Base-by-base conservation (phyloP, 2,329 filamentous ascomycete species). In the Cryphonectria parasitica region DNA sequence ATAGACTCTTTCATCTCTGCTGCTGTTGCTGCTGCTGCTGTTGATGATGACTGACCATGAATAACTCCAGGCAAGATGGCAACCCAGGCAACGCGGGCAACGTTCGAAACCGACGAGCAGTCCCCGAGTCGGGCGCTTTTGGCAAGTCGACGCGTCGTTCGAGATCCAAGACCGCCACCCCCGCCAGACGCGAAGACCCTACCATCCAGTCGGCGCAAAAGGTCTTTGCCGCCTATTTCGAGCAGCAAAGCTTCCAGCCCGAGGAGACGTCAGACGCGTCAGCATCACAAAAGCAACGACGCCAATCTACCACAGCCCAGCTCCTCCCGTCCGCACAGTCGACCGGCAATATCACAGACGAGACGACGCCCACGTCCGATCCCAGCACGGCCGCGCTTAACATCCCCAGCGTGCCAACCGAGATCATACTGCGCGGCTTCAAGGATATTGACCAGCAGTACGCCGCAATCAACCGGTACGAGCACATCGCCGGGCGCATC, bases 361-460 rank as follows among this genome's bases (percentile, higher is more conserved):
- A 73, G 52, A 25, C 71, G 13, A 31, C 66, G 1, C 41, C 71
- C 0, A n/a, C 66, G 5, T 19, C 71, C 31, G 71, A 72, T 41
- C 64, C 77, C 15, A 66, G 73, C 31, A 75, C 78, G 7, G 71
- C 77, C 25, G 74, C 77, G 1, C 76, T 75, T 4, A 77, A 79
- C 69, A 75, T 77, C 31, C 77, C 78, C 43, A 80, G 82, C 70
- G 79, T 79, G 22, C 87, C 88, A 1, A 84, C 92, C 54, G 94
- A 98, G 81, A 88, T 97, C 73, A 89, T 97, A 69, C 85, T 98
- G 22, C 92, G 95, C 75, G 95, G 95, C 41, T 98, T 95, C 81
- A 83, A 85, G 69, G 87, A 86, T 22, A 79, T 84, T 1, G 80
- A 89, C 80, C 83, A 90, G 81, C 86, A 94, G 84, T 98, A 96